Percentiles rank a stretch among this genome's conserved stretches.
phyloP scores from a whole-genome alignment of 2,329 filamentous ascomycete species.

The Beauveria scarabaeidicola region DNA sequence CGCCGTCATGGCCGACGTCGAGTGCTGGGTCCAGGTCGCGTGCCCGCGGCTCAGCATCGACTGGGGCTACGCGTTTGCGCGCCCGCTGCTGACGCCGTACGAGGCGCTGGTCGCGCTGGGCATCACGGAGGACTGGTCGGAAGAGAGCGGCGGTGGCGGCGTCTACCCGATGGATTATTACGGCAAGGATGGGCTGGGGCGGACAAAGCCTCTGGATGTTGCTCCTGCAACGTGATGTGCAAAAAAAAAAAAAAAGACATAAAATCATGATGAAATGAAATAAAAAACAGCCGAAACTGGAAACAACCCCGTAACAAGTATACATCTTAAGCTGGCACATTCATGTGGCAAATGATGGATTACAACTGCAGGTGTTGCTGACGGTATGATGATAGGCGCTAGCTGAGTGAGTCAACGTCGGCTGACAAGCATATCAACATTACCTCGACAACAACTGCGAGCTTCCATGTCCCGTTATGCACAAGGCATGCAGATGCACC shows the following conservation, averaged over 20 bases:
- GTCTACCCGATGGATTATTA: constrained; percentile 99
- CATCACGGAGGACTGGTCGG: constrained; percentile 64
- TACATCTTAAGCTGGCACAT: background rate
- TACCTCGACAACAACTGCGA: too few species aligned
- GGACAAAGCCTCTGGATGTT: constrained; percentile 50
- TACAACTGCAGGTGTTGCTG: background rate
- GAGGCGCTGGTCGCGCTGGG: constrained; percentile 89
- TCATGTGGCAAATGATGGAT: background rate
- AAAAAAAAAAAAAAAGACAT: background rate
- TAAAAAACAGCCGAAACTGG: background rate
- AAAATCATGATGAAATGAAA: background rate
- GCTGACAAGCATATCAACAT: background rate
- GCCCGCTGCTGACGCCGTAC: constrained; percentile 85
- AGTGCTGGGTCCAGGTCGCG: constrained; percentile 97
- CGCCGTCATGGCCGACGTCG: constrained; percentile 85
- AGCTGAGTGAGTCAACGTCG: background rate
- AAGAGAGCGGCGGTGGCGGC: constrained; percentile 44
- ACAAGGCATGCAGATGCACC: background rate
- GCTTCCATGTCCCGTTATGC: too few species aligned
- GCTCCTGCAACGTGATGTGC: constrained; percentile 15
- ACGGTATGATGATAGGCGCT: background rate
- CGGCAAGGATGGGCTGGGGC: constrained; percentile 78
- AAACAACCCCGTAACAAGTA: background rate
- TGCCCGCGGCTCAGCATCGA: constrained; percentile 96
- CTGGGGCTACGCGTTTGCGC: constrained; percentile 93